Base-by-base conservation (phyloP, 192 early-diverging fungal genomes). In the Rhizophagus sp. region DNA sequence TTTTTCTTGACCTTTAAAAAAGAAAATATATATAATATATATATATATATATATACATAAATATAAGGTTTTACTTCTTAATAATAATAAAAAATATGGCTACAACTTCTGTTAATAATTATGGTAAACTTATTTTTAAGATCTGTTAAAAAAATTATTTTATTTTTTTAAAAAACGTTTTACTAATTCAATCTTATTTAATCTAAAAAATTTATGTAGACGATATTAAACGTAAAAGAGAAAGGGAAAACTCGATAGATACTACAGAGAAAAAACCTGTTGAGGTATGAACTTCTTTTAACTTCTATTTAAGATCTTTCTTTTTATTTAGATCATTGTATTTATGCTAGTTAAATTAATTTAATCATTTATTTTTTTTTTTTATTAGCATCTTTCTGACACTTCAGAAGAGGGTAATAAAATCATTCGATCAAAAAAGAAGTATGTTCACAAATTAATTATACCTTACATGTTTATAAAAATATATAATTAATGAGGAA, bases 211-310 rank as follows among this genome's bases (percentile, higher is more conserved):
- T 6, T 33, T 30, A 66, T 66, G 27, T 15, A 66, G 64, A 66
- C 11, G 64, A 66, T 30, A 30, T 66, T 0, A 66, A 66, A 66
- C 64, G 64, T 25, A 66, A 66, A 66, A 66, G 64, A 27, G 64
- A 66, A 66, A 27, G 64, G 0, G 64, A 66, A 30, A 30, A 30
- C 12, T 66, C 64, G 7, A 22, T 63, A 15, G 64, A 66, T 15
- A 33, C 22, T 30, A 33, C 17, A 6, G 19, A 57, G 17, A 57
- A 30, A 13, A 27, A 66, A 27, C 64, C 64, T 17, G 27, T 57
- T 57, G 19, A 57, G 1, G 52, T 57, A 66, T n/a, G 1, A 30
- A 2, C 30, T 57, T 57, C 30, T 52, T 57, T 11, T 66, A 30
- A 27, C 30, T 30, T 30, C 30, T 66, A 12, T 27, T 25, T 66